Conservation (phyloP, 225 moss, liverwort and hornwort species). For the Polytrichum commune region DNA sequence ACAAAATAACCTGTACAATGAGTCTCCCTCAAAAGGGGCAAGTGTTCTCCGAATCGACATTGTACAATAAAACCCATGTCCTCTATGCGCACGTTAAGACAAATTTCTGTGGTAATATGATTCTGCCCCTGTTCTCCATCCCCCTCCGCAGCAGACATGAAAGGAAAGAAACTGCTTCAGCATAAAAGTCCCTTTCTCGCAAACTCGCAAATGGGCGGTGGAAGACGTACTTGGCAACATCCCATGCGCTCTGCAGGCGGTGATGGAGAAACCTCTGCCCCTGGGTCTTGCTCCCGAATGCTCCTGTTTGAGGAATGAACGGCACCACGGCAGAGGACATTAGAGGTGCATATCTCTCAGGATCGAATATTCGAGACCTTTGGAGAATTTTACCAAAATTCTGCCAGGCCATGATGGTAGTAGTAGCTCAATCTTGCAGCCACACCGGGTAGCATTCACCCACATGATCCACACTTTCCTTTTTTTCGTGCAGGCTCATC, state of each 20-base stretch:
- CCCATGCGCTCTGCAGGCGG: slow-evolving; percentile 48
- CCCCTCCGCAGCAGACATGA: slow-evolving; percentile 9
- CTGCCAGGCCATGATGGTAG: slow-evolving; percentile 5
- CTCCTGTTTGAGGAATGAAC: slow-evolving; percentile 10
- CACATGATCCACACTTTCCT: neutral
- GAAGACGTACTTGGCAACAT: slow-evolving; percentile 36
- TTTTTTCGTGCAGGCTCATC: neutral
- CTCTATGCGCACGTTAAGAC: too few species aligned
- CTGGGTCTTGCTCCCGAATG: slow-evolving; percentile 2
- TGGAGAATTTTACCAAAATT: neutral
- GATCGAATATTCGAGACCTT: neutral
- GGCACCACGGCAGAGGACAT: slow-evolving; percentile 9
- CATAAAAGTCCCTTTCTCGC: neutral
- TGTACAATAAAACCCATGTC: too few species aligned
- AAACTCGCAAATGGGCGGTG: neutral
- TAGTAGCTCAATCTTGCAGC: slow-evolving; percentile 3
- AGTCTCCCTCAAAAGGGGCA: too few species aligned
- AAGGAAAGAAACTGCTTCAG: neutral
- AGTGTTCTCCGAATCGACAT: too few species aligned
- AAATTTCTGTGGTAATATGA: too few species aligned
- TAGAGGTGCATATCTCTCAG: slow-evolving; percentile 7
- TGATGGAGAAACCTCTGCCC: slow-evolving; percentile 26
- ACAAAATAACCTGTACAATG: neutral
- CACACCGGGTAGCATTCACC: neutral
- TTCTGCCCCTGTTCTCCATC: too few species aligned